Conservation (phyloP, 257 asterid species). For the Scutellaria barbata region DNA sequence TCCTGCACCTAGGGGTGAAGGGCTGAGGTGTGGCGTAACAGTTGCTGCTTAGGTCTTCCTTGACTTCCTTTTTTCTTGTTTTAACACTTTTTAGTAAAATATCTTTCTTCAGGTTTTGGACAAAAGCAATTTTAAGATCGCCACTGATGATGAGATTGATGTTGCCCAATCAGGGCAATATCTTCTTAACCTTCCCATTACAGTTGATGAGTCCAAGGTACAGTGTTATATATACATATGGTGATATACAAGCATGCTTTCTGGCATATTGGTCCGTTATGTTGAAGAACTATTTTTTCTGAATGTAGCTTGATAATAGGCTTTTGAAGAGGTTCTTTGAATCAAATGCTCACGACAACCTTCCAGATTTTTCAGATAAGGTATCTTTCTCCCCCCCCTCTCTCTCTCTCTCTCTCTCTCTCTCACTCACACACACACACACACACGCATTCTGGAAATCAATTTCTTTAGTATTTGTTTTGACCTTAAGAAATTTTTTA, state of each 20-base stretch:
- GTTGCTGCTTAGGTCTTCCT: conserved; percentile 19
- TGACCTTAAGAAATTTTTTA: not conserved
- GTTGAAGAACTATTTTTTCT: conserved; percentile 36
- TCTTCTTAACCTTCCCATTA: conserved; percentile 94
- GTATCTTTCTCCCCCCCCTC: conserved; percentile 42
- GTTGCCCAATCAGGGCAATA: conserved; percentile 92
- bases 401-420: too few species aligned
- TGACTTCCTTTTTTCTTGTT: conserved; percentile 26
- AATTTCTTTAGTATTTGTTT: conserved; percentile 1
- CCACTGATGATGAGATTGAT: conserved; percentile 84
- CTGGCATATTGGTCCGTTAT: conserved; percentile 14
- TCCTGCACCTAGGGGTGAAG: conserved; percentile 14
- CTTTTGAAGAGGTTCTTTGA: conserved; percentile 76
- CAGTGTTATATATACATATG: conserved; percentile 25
- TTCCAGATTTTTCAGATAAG: conserved; percentile 94
- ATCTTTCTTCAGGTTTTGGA: conserved; percentile 68
- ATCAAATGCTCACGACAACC: conserved; percentile 72
- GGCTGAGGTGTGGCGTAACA: conserved; percentile 9
- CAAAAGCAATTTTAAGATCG: conserved; percentile 91
- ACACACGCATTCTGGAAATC: conserved; percentile 16
- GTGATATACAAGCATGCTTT: conserved; percentile 15
- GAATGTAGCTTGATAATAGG: conserved; percentile 82
- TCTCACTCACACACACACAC: not conserved
- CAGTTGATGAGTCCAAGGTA: conserved; percentile 95
- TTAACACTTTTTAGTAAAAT: conserved; percentile 11